Evolutionary conservation across 2,329 filamentous ascomycete genomes (phyloP).

Genomic region (Fusarium xyrophilum): DNA sequence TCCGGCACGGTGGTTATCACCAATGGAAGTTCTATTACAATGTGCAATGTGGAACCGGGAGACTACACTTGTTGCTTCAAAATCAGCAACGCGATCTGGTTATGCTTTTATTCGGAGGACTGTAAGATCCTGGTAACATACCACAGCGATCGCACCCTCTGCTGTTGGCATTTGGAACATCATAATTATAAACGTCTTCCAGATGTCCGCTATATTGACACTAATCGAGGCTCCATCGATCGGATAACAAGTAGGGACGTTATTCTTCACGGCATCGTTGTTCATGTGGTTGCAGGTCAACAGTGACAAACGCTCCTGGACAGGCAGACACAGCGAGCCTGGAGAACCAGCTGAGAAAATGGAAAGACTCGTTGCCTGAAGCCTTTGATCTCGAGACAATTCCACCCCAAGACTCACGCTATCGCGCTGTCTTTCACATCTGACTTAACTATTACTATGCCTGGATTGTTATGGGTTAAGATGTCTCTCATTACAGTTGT

Average conservation of each 20-base stretch:
- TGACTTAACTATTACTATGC: neutral
- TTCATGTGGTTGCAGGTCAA: neutral
- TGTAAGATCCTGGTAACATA: accelerated
- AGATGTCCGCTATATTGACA: accelerated
- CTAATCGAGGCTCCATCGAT: accelerated
- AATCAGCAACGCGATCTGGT: too few relatives aligned
- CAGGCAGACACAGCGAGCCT: neutral
- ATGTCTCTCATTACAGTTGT: neutral
- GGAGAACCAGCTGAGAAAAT: neutral
- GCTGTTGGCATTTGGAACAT: neutral
- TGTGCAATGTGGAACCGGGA: accelerated
- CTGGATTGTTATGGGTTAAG: neutral
- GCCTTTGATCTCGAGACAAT: neutral
- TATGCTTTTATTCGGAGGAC: neutral
- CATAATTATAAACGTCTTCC: neutral
- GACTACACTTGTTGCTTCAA: accelerated
- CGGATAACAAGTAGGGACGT: too few relatives aligned
- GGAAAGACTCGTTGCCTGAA: neutral
- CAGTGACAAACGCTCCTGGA: neutral
- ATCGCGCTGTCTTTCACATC: neutral
- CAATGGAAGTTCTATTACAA: accelerated
- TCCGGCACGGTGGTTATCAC: accelerated
- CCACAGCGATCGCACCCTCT: accelerated
- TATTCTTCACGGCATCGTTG: accelerated
- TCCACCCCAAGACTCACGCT: neutral